These are phyloP conservation scores for Penicillium concentricum DNA, from an alignment of 2,329 filamentous ascomycete genomes.

Conservation along the genomic window DNA sequence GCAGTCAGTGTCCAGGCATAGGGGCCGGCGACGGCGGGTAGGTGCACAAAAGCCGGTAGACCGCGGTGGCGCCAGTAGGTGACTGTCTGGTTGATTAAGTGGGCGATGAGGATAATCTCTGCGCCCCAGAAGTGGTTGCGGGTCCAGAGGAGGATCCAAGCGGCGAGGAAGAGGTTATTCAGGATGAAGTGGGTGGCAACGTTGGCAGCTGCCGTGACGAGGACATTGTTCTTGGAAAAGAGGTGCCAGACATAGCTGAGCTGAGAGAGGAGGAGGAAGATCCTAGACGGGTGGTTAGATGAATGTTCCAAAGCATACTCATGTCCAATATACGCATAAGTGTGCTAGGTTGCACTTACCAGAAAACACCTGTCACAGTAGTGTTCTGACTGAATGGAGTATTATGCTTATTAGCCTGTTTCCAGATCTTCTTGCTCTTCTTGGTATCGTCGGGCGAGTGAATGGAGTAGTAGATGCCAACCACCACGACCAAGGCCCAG, in stretches of 20 bases:
- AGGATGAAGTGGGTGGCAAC: constrained; percentile 82
- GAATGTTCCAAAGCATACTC: background rate
- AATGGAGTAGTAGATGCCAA: constrained; percentile 72
- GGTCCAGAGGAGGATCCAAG: constrained; percentile 81
- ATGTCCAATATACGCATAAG: background rate
- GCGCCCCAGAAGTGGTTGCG: constrained; percentile 72
- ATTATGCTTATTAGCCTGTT: constrained; percentile 63
- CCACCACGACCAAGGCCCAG: constrained; percentile 71
- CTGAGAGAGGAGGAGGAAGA: constrained; percentile 73
- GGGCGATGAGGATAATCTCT: constrained; percentile 72
- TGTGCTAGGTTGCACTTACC: constrained; percentile 50
- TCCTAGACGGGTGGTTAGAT: constrained; percentile 46
- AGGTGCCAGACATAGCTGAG: constrained; percentile 73
- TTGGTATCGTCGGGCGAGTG: constrained; percentile 63
- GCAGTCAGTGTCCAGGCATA: constrained; percentile 84
- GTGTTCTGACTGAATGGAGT: constrained; percentile 76
- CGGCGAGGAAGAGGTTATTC: constrained; percentile 79
- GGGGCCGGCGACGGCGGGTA: constrained; percentile 71
- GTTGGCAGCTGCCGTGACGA: constrained; percentile 68
- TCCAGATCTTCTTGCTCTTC: constrained; percentile 68
- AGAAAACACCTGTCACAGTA: constrained; percentile 67
- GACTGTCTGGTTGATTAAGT: constrained; percentile 75
- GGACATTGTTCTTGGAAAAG: constrained; percentile 64
- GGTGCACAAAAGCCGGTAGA: constrained; percentile 72
- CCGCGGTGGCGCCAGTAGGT: constrained; percentile 79